Conservation (phyloP, 108 stramenopile genomes). For the Nitzschia putrida region DNA sequence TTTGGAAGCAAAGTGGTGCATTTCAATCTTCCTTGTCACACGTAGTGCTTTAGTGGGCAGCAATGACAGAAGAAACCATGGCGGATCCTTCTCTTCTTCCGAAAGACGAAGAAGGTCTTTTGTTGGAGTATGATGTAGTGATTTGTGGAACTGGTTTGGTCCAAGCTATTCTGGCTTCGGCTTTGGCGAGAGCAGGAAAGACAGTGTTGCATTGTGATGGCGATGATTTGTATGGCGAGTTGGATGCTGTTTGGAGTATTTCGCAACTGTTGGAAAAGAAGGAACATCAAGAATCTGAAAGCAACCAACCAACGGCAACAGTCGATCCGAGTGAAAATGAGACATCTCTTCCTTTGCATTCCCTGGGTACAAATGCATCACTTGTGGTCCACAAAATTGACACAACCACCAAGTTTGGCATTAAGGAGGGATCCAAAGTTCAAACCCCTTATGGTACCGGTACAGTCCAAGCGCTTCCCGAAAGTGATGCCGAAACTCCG, state of each 20-base stretch:
- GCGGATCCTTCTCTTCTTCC: background rate
- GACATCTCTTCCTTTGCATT: constrained; percentile 11
- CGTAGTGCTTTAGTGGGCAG: background rate
- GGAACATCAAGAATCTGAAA: constrained; percentile 2
- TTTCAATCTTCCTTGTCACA: background rate
- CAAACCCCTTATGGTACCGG: constrained; percentile 48
- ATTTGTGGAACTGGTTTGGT: constrained; percentile 77
- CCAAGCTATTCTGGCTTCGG: constrained; percentile 76
- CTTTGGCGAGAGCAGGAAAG: constrained; percentile 72
- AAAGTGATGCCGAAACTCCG: constrained; percentile 2
- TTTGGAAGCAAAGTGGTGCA: background rate
- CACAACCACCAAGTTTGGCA: constrained; percentile 3
- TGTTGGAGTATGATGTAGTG: constrained; percentile 66
- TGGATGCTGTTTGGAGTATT: constrained; percentile 69
- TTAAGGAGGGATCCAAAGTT: constrained; percentile 30
- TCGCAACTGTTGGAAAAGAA: constrained; percentile 26
- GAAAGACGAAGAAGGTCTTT: constrained; percentile 45
- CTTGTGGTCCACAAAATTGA: constrained; percentile 8
- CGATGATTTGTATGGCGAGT: constrained; percentile 73
- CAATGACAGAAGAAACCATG: background rate
- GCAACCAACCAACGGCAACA: background rate
- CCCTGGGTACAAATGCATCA: constrained; percentile 16
- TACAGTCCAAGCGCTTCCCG: constrained; percentile 15
- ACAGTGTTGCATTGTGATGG: constrained; percentile 80
- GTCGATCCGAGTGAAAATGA: background rate